phyloP scores from a whole-genome alignment of 2,329 filamentous ascomycete genomes.

The Dactylellina sp. region DNA sequence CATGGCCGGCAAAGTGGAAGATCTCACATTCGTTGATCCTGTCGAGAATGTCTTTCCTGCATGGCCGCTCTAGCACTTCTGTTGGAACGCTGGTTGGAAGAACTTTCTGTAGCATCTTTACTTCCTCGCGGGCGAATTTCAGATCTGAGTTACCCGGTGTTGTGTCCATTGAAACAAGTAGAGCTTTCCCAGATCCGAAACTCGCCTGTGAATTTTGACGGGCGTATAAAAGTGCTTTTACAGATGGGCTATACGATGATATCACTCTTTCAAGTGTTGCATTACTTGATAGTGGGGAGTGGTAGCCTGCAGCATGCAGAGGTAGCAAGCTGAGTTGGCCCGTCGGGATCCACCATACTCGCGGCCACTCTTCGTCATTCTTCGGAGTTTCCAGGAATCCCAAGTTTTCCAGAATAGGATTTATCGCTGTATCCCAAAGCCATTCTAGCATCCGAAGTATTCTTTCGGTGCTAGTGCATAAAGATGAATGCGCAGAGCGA shows the following conservation, averaged over 20 bases:
- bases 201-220: conserved; percentile 54
- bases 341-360: conserved; percentile 63
- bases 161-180: conserved; percentile 13
- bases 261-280: conserved; percentile 59
- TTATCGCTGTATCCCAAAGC: conserved; percentile 61
- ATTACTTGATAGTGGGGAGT: conserved; percentile 55
- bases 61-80: conserved; percentile 28
- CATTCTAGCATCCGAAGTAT: conserved; percentile 60
- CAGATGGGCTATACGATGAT: conserved; percentile 17
- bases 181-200: conserved; percentile 59
- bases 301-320: conserved; percentile 63
- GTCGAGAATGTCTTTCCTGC: conserved; percentile 59
- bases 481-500: too few species aligned
- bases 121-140: not conserved
- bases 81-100: not conserved
- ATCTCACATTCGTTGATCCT: conserved; percentile 61
- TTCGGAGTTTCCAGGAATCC: conserved; percentile 58
- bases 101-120: not conserved
- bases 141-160: conserved; percentile 50
- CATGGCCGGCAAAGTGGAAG: conserved; percentile 66
- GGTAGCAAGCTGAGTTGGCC: conserved; percentile 61
- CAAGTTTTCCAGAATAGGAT: conserved; percentile 60
- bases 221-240: conserved; percentile 17
- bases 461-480: not conserved
- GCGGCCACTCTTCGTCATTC: conserved; percentile 53